These are phyloP conservation scores for Mortierella sp. DNA, from an alignment of 371 early-diverging fungal genomes.

Conservation along the genomic window DNA sequence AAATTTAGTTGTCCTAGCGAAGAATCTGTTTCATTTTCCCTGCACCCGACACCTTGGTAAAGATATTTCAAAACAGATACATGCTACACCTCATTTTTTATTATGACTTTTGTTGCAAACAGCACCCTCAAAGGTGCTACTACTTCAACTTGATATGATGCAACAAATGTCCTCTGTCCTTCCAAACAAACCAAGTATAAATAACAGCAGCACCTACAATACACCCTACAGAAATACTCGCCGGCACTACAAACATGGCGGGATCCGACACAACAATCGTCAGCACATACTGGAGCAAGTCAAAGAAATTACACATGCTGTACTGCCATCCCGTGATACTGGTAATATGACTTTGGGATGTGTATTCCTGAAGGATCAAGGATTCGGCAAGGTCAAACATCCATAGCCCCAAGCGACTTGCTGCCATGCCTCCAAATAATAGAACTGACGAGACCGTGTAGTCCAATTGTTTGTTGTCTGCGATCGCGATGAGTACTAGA, in stretches of 20 bases:
- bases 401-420: slow-evolving; percentile 41
- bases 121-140: not conserved
- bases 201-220: slow-evolving; percentile 22
- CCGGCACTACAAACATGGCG: slow-evolving; percentile 26
- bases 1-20: too few species aligned
- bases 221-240: slow-evolving; percentile 27
- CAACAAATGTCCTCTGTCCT: slow-evolving; percentile 37
- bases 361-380: slow-evolving; percentile 38
- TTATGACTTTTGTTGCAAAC: not conserved
- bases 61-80: too few species aligned
- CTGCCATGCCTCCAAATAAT: slow-evolving; percentile 42
- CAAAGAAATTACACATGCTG: slow-evolving; percentile 36
- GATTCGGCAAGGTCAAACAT: slow-evolving; percentile 40
- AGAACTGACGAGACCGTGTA: slow-evolving; percentile 16
- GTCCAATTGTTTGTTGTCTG: not conserved
- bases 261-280: slow-evolving; percentile 38
- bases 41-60: too few species aligned
- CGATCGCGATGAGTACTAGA: slow-evolving; percentile 16
- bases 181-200: slow-evolving; percentile 38
- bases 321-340: slow-evolving; percentile 45
- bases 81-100: too few species aligned
- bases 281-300: slow-evolving; percentile 32
- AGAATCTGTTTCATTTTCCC: too few species aligned
- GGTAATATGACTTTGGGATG: slow-evolving; percentile 26
- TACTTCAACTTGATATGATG: slow-evolving; percentile 27